These are phyloP conservation scores for Avena sativa DNA, from an alignment of 176 grass and related monocot genomes.

Conservation along the genomic window DNA sequence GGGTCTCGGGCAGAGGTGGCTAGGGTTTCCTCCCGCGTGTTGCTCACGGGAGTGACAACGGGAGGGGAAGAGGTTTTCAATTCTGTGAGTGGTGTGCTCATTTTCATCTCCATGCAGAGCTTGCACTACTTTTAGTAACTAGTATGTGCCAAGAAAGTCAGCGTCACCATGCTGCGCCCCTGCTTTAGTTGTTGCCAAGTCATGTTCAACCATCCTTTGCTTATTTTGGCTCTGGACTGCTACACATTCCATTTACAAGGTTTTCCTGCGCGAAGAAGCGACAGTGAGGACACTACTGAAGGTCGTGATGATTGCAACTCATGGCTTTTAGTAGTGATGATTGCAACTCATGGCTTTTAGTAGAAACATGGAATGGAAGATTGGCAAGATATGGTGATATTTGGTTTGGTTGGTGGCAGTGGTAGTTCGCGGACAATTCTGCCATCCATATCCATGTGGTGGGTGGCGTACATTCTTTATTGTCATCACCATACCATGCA, in stretches of 20 bases:
- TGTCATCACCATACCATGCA: slow-evolving; percentile 23
- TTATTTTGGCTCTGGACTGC: not conserved
- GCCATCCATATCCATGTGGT: slow-evolving; percentile 32
- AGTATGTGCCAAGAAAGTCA: not conserved
- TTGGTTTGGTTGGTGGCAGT: slow-evolving; percentile 24
- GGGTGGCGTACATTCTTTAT: slow-evolving; percentile 31
- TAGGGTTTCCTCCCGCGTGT: too few relatives aligned
- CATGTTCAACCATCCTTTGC: not conserved
- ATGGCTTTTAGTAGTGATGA: not conserved
- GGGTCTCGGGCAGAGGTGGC: too few relatives aligned
- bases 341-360: not conserved
- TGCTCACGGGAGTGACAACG: too few relatives aligned
- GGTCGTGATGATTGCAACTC: slow-evolving; percentile 1
- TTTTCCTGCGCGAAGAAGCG: not conserved
- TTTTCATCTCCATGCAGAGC: too few relatives aligned
- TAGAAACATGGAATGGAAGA: not conserved
- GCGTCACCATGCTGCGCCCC: not conserved
- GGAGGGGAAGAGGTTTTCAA: too few relatives aligned
- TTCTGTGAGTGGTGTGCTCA: too few relatives aligned
- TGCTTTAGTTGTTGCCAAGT: slow-evolving; percentile 21
- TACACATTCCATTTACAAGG: not conserved
- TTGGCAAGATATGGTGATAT: slow-evolving; percentile 26
- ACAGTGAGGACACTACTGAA: not conserved
- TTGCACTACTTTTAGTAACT: not conserved
- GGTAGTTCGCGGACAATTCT: slow-evolving; percentile 24